Conservation (phyloP, 1,284 basidiomycete genomes). For the Cryptococcus sp. region DNA sequence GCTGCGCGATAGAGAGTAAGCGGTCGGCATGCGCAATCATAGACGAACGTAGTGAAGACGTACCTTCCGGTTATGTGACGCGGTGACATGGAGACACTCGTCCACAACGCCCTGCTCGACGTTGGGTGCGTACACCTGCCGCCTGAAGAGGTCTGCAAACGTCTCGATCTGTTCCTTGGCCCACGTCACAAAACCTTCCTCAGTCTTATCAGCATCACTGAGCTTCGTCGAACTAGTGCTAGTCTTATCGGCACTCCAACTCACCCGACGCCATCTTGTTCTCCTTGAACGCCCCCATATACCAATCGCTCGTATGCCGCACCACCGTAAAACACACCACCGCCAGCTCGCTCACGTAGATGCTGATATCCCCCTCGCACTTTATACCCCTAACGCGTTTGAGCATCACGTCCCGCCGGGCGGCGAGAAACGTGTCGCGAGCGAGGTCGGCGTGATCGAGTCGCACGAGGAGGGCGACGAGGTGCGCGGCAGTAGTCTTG, state of each 20-base stretch:
- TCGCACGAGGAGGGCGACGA: conserved; percentile 69
- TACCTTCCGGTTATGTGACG: conserved; percentile 75
- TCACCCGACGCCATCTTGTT: conserved; percentile 85
- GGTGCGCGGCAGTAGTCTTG: conserved; percentile 68
- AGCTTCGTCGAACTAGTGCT: neutral
- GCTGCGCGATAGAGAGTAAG: conserved; percentile 51
- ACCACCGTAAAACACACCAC: conserved; percentile 50
- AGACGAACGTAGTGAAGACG: conserved; percentile 19
- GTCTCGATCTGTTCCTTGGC: conserved; percentile 78
- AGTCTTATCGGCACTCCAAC: conserved; percentile 45
- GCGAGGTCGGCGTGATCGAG: conserved; percentile 76
- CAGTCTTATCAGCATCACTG: neutral
- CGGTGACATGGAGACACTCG: conserved; percentile 71
- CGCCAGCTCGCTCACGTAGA: conserved; percentile 49
- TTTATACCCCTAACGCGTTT: conserved; percentile 76
- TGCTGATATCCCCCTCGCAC: conserved; percentile 73
- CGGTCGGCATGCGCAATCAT: neutral
- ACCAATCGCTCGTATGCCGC: conserved; percentile 90
- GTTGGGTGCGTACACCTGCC: conserved; percentile 84
- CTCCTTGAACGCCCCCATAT: conserved; percentile 89
- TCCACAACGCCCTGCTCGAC: conserved; percentile 65
- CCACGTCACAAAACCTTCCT: conserved; percentile 87
- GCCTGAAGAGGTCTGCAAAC: conserved; percentile 80
- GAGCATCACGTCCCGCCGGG: conserved; percentile 71
- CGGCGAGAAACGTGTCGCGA: conserved; percentile 74